Percentiles rank a stretch among this genome's conserved stretches.
Conservation (phyloP, 139 green algal genomes). For the Chlorella sorokiniana region DNA sequence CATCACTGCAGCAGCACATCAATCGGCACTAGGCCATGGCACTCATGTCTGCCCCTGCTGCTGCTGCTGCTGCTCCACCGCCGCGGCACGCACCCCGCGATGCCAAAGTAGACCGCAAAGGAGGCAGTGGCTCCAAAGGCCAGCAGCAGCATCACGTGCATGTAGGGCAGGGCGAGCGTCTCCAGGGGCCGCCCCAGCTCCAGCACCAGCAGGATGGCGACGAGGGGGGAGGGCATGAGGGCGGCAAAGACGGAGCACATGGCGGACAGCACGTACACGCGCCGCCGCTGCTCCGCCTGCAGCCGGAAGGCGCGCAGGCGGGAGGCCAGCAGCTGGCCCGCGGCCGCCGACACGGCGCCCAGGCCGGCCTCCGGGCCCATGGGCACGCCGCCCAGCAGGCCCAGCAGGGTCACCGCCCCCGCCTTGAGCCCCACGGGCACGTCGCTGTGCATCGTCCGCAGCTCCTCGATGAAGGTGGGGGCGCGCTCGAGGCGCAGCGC, state of each 20-base stretch:
- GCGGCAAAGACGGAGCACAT: constrained; percentile 7
- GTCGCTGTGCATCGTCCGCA: constrained; percentile 12
- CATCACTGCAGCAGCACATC: no score
- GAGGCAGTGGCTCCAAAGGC: neutral
- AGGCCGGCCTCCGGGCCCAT: constrained; percentile 18
- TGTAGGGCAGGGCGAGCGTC: neutral
- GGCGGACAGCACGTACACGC: neutral
- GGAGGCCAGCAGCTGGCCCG: constrained; percentile 2
- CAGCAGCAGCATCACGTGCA: neutral
- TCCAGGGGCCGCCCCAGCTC: neutral
- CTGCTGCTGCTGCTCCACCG: no score
- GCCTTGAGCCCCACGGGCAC: neutral
- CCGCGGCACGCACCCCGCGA: neutral
- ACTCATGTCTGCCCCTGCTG: no score
- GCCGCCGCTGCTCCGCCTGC: neutral
- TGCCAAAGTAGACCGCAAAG: constrained; percentile 11
- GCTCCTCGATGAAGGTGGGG: constrained; percentile 12
- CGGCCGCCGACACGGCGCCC: neutral
- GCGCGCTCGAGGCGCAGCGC: neutral
- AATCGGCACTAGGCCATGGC: no score
- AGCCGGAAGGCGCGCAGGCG: neutral
- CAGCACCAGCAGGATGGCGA: neutral
- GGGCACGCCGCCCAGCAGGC: constrained; percentile 17
- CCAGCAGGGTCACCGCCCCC: neutral
- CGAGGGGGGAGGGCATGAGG: constrained; percentile 1